Conservation (phyloP, 768 basidiomycete species). For the Mycena leptocephala region DNA sequence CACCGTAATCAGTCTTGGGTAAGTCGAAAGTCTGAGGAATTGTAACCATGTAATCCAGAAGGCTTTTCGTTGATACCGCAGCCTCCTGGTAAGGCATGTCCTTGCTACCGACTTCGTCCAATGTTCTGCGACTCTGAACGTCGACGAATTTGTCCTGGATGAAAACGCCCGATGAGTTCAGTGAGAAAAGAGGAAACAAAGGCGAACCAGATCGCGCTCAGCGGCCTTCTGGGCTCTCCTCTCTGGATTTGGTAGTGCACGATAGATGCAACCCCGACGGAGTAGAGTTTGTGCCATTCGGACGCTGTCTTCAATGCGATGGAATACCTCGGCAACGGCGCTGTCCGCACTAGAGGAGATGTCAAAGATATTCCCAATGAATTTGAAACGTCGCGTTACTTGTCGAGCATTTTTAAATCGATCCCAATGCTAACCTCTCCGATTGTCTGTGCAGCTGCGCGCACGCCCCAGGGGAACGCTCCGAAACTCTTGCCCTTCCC, state of each 20-base stretch:
- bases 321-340: slow-evolving; percentile 13
- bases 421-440: slow-evolving; percentile 28
- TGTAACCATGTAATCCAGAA: slow-evolving; percentile 31
- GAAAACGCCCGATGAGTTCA: neutral
- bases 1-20: neutral
- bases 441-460: slow-evolving; percentile 30
- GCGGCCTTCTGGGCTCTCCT: neutral
- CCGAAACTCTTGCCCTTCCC: slow-evolving; percentile 16
- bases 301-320: neutral
- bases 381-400: no score
- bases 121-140: neutral
- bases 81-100: slow-evolving; percentile 18
- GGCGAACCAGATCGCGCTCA: neutral
- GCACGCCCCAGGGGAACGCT: slow-evolving; percentile 27
- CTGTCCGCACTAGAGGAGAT: neutral
- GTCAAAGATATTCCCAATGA: no score
- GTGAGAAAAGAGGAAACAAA: neutral
- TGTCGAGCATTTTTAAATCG: slow-evolving; percentile 28
- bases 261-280: slow-evolving; percentile 28
- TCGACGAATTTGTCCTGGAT: neutral
- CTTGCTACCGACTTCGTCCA: neutral
- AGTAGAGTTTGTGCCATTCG: slow-evolving; percentile 18
- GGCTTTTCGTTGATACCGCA: slow-evolving; percentile 11
- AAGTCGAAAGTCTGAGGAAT: no score
- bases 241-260: slow-evolving; percentile 33